phyloP scores from a whole-genome alignment of 148 eudicot genomes.

The Linanthus parryae region DNA sequence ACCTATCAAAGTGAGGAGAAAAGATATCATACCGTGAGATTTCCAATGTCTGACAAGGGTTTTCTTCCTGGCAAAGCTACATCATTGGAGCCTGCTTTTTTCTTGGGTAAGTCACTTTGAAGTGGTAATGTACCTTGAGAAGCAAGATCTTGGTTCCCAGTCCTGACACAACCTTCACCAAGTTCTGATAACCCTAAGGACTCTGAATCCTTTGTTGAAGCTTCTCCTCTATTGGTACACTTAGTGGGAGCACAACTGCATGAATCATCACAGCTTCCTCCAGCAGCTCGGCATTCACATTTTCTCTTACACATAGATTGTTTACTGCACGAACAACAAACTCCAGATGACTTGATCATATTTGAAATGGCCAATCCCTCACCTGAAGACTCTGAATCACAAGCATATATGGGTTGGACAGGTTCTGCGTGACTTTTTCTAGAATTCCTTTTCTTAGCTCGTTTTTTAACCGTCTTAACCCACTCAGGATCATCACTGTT shows the following conservation, averaged over 20 bases:
- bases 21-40: constrained; percentile 21
- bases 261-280: no score
- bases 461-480: constrained; percentile 1
- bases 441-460: no score
- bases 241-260: constrained; percentile 49
- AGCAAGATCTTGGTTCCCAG: constrained; percentile 34
- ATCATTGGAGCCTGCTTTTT: constrained; percentile 27
- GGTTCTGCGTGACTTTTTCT: constrained; percentile 20
- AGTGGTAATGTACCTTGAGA: constrained; percentile 64
- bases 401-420: constrained; percentile 13
- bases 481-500: background rate
- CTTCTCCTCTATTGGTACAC: constrained; percentile 49
- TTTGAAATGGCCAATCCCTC: constrained; percentile 11
- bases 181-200: constrained; percentile 5
- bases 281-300: no score
- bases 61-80: no score
- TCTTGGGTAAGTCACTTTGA: constrained; percentile 45
- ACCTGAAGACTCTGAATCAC: constrained; percentile 8
- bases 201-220: no score
- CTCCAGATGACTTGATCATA: constrained; percentile 18
- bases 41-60: no score
- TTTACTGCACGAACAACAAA: no score
- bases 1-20: no score
- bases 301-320: constrained; percentile 63
- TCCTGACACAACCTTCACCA: constrained; percentile 11